These are phyloP conservation scores for Leccinum truebloodii DNA, from an alignment of 768 basidiomycete genomes.

Conservation along the genomic window DNA sequence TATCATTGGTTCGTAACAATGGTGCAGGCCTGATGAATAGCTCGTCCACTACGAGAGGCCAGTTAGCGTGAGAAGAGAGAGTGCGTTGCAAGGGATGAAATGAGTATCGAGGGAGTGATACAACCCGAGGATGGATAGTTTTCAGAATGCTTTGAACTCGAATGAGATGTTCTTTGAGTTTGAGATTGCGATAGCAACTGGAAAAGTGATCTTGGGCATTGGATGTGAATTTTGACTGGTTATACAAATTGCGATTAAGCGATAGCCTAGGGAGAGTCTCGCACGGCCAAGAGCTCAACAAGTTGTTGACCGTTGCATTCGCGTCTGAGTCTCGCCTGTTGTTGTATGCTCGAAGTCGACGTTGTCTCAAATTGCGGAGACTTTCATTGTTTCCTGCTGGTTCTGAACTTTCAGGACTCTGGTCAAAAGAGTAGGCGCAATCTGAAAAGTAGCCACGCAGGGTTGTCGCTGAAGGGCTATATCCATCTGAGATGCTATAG, in stretches of 20 bases:
- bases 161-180: neutral
- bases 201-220: constrained; percentile 4
- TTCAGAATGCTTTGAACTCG: constrained; percentile 2
- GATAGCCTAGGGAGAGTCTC: constrained; percentile 5
- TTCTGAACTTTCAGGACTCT: constrained; percentile 11
- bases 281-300: constrained; percentile 16
- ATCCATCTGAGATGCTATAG: constrained; percentile 12
- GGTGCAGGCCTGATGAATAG: constrained; percentile 5
- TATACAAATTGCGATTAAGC: neutral
- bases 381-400: neutral
- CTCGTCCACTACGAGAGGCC: neutral
- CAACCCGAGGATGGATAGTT: neutral
- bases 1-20: neutral
- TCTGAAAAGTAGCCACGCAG: neutral
- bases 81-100: neutral
- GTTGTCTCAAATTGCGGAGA: neutral
- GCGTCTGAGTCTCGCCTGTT: constrained; percentile 2
- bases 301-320: neutral
- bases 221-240: neutral
- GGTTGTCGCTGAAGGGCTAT: neutral
- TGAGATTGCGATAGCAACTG: constrained; percentile 14
- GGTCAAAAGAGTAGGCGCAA: neutral
- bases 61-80: neutral
- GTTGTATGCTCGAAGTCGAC: constrained; percentile 4
- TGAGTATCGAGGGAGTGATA: neutral